Evolutionary conservation across 768 basidiomycete species (phyloP).

Genomic region (Cystobasidium onofrii): DNA sequence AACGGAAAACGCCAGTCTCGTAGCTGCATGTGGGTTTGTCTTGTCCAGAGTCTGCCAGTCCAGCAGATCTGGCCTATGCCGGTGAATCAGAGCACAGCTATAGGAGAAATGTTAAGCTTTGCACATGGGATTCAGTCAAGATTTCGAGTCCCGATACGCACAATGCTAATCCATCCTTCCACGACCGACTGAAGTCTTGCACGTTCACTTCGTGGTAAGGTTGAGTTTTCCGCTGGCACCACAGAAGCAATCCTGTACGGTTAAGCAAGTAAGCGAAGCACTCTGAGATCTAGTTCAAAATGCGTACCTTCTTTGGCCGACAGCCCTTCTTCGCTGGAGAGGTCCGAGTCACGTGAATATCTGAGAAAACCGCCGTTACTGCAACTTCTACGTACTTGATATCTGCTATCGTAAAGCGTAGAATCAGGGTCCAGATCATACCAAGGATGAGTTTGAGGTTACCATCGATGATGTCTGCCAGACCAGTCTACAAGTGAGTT

Average conservation of each 20-base stretch:
- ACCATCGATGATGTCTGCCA: conserved; percentile 91
- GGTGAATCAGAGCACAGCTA: conserved; percentile 95
- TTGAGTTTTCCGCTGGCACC: conserved; percentile 95
- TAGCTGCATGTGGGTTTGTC: conserved; percentile 73
- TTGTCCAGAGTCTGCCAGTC: conserved; percentile 82
- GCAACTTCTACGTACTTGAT: conserved; percentile 62
- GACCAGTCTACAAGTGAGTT: neutral
- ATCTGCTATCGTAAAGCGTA: conserved; percentile 95
- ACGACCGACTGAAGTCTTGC: conserved; percentile 83
- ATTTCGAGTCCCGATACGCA: conserved; percentile 48
- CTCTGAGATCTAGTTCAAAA: too few relatives aligned
- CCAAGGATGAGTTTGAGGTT: conserved; percentile 83
- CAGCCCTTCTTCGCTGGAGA: conserved; percentile 83
- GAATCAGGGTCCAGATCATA: conserved; percentile 97
- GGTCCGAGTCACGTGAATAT: neutral
- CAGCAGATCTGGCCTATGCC: conserved; percentile 88
- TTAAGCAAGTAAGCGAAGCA: too few relatives aligned
- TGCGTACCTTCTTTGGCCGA: conserved; percentile 80
- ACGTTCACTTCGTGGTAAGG: conserved; percentile 82
- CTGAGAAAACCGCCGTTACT: neutral
- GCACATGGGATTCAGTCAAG: conserved; percentile 31
- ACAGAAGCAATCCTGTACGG: conserved; percentile 58
- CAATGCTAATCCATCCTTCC: conserved; percentile 93
- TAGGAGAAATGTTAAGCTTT: neutral
- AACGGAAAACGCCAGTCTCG: conserved; percentile 73